Evolutionary conservation across 805 yeast species (phyloP), one percentile per base, ranked within the genome.

Genomic region (Teunomyces tritomae): DNA sequence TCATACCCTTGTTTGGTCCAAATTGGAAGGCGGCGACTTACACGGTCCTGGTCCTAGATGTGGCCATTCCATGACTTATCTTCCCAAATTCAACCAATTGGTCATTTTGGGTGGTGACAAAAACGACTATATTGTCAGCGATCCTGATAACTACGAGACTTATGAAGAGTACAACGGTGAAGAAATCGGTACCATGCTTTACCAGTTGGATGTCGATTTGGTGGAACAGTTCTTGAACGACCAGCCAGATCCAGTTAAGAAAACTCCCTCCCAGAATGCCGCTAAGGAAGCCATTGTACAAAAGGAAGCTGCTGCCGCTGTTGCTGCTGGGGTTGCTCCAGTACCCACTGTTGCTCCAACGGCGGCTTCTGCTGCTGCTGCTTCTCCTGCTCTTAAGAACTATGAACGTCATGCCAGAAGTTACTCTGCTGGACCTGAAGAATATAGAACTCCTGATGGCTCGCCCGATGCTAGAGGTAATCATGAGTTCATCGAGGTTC

Each of bases 31-130:
- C 9, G 77, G 65, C 55, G 76, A 62, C 7, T 67, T 69, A 36
- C 72, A 76, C 33, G 74, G 76, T 9, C 96, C 97, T 1, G 87
- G 91, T 39, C 82, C 94, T 10, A 80, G 97, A 57, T 87, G 92
- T 52, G 98, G 98, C 8, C 99, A 94, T 67, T 82, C 96, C 6
- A 71, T 92, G 68, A 83, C 97, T 1, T 84, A 81, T 45, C 65
- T 87, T 47, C 73, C 84, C 43, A 79, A 75, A 24, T 80, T 80
- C 51, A 81, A 88, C 58, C 87, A 84, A 65, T 60, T 92, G 30
- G 62, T 91, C 9, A 80, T 92, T 11, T 84, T 95, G 87, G 99
- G 99, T 39, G 98, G 99, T 49, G 96, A 89, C 65, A 79, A 83
- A 55, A 78, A 81, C 53, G 92, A 87, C 60, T 83, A 79, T 57